Conservation (phyloP, 192 early-diverging fungal species). For the Lunasporangiospora selenospora region DNA sequence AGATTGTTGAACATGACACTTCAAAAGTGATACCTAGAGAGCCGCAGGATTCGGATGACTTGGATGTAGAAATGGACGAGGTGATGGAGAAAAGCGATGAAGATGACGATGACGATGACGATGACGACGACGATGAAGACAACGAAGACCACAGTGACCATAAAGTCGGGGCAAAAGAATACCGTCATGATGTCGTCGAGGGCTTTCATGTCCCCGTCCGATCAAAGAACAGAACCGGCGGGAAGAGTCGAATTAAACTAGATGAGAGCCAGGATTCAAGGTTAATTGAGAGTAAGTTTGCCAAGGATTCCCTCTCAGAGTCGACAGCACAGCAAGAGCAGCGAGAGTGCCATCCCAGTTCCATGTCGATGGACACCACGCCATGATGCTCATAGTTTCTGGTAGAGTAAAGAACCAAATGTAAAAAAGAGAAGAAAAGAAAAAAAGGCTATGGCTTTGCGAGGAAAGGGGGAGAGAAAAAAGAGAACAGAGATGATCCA, state of each 20-base stretch:
- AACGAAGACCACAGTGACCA: too few species aligned
- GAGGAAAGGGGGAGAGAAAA: too few species aligned
- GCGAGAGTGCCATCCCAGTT: neutral
- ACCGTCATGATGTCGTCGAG: constrained; percentile 21
- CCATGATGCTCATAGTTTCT: neutral
- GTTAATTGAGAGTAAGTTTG: constrained; percentile 3
- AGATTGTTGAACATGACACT: constrained; percentile 31
- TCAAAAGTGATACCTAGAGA: neutral
- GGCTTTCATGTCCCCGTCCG: constrained; percentile 21
- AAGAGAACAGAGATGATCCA: too few species aligned
- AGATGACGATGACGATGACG: neutral
- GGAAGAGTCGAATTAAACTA: neutral
- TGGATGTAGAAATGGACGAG: constrained; percentile 20
- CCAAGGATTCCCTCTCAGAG: constrained; percentile 10
- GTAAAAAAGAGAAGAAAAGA: neutral
- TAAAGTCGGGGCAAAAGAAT: too few species aligned
- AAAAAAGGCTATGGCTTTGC: neutral
- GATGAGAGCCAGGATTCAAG: constrained; percentile 1
- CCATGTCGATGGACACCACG: constrained; percentile 24
- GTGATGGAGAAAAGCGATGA: neutral
- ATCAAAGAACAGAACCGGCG: too few species aligned
- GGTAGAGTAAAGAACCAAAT: neutral
- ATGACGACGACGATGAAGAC: neutral
- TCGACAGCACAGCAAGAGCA: neutral
- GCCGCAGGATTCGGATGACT: constrained; percentile 2